Evolutionary conservation across 192 early-diverging fungal species (phyloP).

Genomic region (Coemansia sp.): DNA sequence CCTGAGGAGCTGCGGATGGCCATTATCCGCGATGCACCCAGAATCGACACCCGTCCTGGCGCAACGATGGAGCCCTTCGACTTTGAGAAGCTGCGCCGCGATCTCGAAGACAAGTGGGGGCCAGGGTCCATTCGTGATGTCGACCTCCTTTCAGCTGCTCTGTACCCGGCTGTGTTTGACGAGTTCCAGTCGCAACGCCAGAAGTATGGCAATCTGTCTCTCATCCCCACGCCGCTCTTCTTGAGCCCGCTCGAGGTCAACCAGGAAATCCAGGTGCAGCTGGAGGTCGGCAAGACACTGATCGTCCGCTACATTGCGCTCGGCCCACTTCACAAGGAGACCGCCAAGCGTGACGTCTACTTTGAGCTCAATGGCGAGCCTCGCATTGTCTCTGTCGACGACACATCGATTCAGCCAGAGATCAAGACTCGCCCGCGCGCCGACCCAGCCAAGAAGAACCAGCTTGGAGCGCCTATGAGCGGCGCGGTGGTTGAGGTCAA

Average conservation of each 20-base stretch:
- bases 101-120: constrained; percentile 81
- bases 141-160: constrained; percentile 82
- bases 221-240: constrained; percentile 90
- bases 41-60: constrained; percentile 86
- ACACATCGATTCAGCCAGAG: constrained; percentile 61
- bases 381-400: constrained; percentile 74
- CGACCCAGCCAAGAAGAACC: constrained; percentile 69
- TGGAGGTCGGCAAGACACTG: constrained; percentile 85
- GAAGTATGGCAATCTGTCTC: constrained; percentile 83
- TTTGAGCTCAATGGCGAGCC: constrained; percentile 96
- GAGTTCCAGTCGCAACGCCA: constrained; percentile 74
- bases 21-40: constrained; percentile 75
- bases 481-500: constrained; percentile 93
- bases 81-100: constrained; percentile 68
- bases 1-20: constrained; percentile 82
- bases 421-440: constrained; percentile 73
- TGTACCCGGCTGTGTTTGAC: constrained; percentile 93
- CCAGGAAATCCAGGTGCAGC: constrained; percentile 86
- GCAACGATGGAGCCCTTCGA: constrained; percentile 76
- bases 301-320: constrained; percentile 90
- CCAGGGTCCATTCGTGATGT: constrained; percentile 75
- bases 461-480: constrained; percentile 95
- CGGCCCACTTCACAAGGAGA: constrained; percentile 71
- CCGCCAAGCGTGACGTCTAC: constrained; percentile 85
- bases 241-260: constrained; percentile 79